phyloP scores from a whole-genome alignment of 768 basidiomycete species.

The Boletus sp. region DNA sequence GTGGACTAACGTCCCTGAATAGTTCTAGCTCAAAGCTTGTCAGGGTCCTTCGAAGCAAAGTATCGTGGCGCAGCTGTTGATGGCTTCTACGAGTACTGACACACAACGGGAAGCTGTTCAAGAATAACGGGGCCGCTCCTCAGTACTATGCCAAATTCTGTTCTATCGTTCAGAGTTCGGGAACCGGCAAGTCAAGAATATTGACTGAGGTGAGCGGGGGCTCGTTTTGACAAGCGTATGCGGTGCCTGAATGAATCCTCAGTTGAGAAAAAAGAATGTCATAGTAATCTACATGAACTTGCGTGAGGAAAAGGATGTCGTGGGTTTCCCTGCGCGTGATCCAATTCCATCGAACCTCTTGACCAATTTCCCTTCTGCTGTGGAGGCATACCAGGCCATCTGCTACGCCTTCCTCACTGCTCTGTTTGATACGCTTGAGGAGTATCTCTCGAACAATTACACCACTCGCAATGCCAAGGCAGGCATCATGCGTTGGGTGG shows the following conservation, averaged over 20 bases:
- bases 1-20: not conserved
- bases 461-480: not conserved
- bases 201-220: not conserved
- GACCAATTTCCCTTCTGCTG: too few species aligned
- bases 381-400: too few species aligned
- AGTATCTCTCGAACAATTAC: not conserved
- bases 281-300: not conserved
- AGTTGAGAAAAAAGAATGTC: not conserved
- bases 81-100: constrained; percentile 9
- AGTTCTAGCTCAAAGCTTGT: not conserved
- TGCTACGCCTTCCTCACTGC: too few species aligned
- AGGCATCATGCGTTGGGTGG: not conserved
- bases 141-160: constrained; percentile 1
- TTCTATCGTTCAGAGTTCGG: not conserved
- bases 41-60: not conserved
- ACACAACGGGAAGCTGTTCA: not conserved
- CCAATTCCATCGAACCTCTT: not conserved
- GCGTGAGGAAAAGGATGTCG: not conserved
- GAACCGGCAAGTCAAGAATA: constrained; percentile 4
- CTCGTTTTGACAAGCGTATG: not conserved
- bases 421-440: too few species aligned
- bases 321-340: not conserved
- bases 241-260: not conserved
- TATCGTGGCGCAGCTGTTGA: not conserved
- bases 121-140: too few species aligned